Base-by-base conservation (phyloP, 441 rosid genomes). In the Euphorbia celastroides region DNA sequence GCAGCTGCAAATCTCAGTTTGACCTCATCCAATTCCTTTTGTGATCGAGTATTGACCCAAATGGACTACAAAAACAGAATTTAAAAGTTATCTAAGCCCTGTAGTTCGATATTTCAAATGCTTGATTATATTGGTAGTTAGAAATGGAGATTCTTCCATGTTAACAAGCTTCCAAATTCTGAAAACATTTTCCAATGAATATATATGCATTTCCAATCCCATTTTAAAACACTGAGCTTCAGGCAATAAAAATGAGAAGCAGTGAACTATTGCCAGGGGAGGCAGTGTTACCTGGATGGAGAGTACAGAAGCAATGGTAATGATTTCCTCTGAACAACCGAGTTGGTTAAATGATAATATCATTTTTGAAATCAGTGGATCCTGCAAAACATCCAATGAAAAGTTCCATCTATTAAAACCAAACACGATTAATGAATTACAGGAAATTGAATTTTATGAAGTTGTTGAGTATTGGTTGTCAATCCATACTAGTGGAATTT, bases 1-100 rank as follows among this genome's bases (percentile, higher is more conserved):
- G 96, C 98, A 57, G 97, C 98, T 66, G 98, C 99, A 82, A 92
- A 94, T 82, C 96, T 84, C 84, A 92, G 72, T 76, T 84, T 89
- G 62, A 89, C 97, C 76, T 94, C 98, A 71, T 94, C 99, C 61
- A 85, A 80, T 64, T 94, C 96, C 86, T 72, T 89, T 62, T 89
- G 94, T 64, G 79, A 81, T 76, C 93, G 77, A 42, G 77, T 81
- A 80, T 87, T 81, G 81, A 86, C 78, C 99, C 99, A 94, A 77
- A 94, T 84, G 54, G 98, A 89, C 97, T 94, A 82, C 79, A 82
- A 76, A 72, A 65, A 38, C 64, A 55, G 31, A 66, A 30, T 58
- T 60, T 8, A 66, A 57, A 16, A 26, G 20, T 61, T 34, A 67
- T 57, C 55, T 46, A 42, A 54, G 64, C 32, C 12, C 23, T 32